Base-by-base conservation (phyloP, 78 protist species). In the Cavenderia fasciculata region DNA sequence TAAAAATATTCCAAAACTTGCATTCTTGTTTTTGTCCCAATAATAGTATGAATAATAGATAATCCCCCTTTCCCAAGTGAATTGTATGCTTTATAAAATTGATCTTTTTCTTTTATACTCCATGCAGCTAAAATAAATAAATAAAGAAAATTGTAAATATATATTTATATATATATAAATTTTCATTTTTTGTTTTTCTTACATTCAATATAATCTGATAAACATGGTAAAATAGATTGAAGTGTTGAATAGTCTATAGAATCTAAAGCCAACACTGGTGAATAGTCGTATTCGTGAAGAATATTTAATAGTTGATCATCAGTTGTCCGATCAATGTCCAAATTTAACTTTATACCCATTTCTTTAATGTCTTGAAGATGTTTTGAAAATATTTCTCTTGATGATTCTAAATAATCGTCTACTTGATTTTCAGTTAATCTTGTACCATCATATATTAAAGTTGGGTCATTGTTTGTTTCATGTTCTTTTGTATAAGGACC, bases 161-260 rank as follows among this genome's bases (percentile, higher is more conserved):
- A 5, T 59, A 12, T 12, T 27, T 59, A 29, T 27, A 5, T 59
- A 12, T 59, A 6, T 27, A 41, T 74, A 74, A 59, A 27, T n/a
- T 33, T 34, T 16, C 38, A 57, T 57, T 27, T 19, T 12, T 8
- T 8, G 16, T 4, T 43, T 43, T 21, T 38, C 86, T 43, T 46
- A 21, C 23, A 16, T 23, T 62, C 36, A 1, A 78, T 62, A n/a
- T 49, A 54, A 49, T 78, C 75, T n/a, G 31, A 25, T 11, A 78
- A 31, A 78, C 72, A 65, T 12, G 87, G 75, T 11, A 34, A n/a
- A 10, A 65, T 78, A 4, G 27, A 29, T 23, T 62, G 44, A 19
- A 63, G 40, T 3, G 87, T 65, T 12, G 87, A 46, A 21, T 40
- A 78, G 49, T 78, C 87, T 1, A 78, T 78, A 2, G 87, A 78